These are phyloP conservation scores for Grosmannia clavigera DNA, from an alignment of 2,329 filamentous ascomycete species.

Conservation along the genomic window DNA sequence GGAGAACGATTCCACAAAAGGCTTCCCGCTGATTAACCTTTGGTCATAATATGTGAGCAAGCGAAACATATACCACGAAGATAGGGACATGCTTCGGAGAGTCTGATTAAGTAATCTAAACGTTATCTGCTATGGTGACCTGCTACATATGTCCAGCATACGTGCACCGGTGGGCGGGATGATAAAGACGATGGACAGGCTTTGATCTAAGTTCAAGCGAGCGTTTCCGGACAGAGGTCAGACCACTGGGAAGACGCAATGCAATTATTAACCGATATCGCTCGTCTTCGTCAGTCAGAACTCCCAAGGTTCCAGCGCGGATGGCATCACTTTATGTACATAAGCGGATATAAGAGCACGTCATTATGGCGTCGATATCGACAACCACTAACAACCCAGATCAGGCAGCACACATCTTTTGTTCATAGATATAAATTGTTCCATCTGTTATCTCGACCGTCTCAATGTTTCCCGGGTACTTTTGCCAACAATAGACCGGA, in stretches of 20 bases:
- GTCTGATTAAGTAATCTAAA: no score
- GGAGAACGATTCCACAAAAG: no score
- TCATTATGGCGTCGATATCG: constrained; percentile 3
- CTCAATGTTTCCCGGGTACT: background rate
- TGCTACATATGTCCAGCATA: no score
- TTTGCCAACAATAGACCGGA: background rate
- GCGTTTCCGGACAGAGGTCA: background rate
- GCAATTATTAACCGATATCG: background rate
- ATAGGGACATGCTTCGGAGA: no score
- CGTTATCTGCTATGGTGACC: no score
- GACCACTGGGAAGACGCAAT: background rate
- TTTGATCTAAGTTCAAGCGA: background rate
- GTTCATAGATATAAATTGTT: background rate
- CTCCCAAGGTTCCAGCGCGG: background rate
- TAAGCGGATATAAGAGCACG: constrained; percentile 1
- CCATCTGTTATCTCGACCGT: background rate
- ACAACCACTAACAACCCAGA: background rate
- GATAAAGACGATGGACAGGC: background rate
- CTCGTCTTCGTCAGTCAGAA: background rate
- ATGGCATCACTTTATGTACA: background rate
- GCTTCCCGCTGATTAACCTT: no score
- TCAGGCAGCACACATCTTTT: background rate
- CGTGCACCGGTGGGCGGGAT: background rate
- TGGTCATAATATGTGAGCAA: no score
- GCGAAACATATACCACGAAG: no score